Percentiles rank a stretch among this genome's conserved stretches.
Conservation (phyloP, 257 asterid species). For the Handroanthus guayacan region DNA sequence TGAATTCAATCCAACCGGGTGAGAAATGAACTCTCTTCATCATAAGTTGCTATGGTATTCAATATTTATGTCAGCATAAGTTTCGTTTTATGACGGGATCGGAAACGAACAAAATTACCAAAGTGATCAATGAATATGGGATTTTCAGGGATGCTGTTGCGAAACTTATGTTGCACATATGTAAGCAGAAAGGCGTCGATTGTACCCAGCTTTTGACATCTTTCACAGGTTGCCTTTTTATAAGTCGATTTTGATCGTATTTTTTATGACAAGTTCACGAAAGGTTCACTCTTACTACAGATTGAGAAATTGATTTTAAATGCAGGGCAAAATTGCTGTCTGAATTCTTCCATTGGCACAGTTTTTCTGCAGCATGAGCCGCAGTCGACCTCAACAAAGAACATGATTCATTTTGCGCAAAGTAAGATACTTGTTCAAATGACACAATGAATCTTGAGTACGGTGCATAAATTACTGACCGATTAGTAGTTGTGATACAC, state of each 20-base stretch:
- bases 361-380: constrained; percentile 47
- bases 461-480: too few relatives aligned
- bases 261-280: neutral
- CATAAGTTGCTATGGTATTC: too few relatives aligned
- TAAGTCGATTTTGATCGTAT: neutral
- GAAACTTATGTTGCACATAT: constrained; percentile 36
- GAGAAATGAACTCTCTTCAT: constrained; percentile 22
- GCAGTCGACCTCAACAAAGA: constrained; percentile 58
- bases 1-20: constrained; percentile 53
- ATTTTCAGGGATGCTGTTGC: constrained; percentile 42
- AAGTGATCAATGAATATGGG: neutral
- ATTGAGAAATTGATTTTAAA: constrained; percentile 1
- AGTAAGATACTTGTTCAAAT: constrained; percentile 35
- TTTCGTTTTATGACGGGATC: neutral
- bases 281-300: neutral
- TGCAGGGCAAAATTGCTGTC: constrained; percentile 50
- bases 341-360: constrained; percentile 36
- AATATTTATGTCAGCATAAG: too few relatives aligned
- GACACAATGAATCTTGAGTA: too few relatives aligned
- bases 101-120: neutral
- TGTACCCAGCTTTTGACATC: constrained; percentile 45
- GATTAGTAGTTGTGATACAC: too few relatives aligned
- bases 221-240: constrained; percentile 41
- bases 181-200: constrained; percentile 36
- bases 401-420: constrained; percentile 56